These are phyloP conservation scores for Candida smagusa DNA, from an alignment of 1,139 yeast species.

Conservation along the genomic window DNA sequence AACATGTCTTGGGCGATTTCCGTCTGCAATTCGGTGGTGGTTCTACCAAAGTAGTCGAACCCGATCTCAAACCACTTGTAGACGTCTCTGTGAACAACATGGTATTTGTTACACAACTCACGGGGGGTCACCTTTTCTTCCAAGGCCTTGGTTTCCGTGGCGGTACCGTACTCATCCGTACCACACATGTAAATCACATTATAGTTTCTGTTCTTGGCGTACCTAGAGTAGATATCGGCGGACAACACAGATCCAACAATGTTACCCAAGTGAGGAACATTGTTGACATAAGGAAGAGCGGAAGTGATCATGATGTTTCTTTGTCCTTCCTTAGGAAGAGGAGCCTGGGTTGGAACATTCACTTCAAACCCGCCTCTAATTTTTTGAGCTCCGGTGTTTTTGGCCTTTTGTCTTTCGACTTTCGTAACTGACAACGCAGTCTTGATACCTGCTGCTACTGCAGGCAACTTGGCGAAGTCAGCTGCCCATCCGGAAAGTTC, in stretches of 20 bases:
- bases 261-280: constrained; percentile 97
- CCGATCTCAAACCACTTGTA: constrained; percentile 97
- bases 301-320: constrained; percentile 87
- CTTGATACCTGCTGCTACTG: constrained; percentile 37
- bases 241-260: constrained; percentile 91
- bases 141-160: constrained; percentile 96
- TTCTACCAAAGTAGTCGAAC: constrained; percentile 93
- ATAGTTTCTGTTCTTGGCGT: constrained; percentile 83
- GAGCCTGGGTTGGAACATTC: constrained; percentile 29
- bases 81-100: constrained; percentile 79
- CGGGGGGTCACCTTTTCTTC: constrained; percentile 89
- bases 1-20: constrained; percentile 95
- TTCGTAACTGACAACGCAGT: constrained; percentile 38
- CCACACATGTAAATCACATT: constrained; percentile 89
- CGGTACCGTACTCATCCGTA: constrained; percentile 99
- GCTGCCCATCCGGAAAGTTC: constrained; percentile 37
- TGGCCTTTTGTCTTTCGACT: constrained; percentile 44
- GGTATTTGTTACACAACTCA: constrained; percentile 87
- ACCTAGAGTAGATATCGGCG: constrained; percentile 93
- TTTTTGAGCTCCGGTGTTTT: constrained; percentile 56
- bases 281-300: constrained; percentile 95
- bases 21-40: constrained; percentile 89
- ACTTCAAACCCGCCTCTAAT: constrained; percentile 42
- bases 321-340: constrained; percentile 62
- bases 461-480: constrained; percentile 33